Evolutionary conservation across 129 eudicot genomes (phyloP).

Genomic region (Mikania micrantha): DNA sequence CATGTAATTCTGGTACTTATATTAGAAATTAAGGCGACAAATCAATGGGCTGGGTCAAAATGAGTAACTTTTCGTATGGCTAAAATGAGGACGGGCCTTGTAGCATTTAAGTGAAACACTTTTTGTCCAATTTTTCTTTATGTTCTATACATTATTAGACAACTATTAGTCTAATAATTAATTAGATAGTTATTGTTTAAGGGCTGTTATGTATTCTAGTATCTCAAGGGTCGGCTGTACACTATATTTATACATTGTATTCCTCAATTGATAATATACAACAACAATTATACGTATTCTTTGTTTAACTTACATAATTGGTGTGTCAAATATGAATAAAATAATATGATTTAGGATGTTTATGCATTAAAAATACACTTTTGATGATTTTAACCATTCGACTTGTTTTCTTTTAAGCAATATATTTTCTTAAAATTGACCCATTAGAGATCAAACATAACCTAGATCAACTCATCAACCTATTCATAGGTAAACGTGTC

Average conservation of each 20-base stretch:
- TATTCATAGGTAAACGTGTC: neutral
- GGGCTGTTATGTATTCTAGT: no score
- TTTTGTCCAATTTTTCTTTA: neutral
- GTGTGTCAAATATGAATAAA: neutral
- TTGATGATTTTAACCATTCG: neutral
- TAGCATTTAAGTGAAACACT: neutral
- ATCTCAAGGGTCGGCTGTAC: no score
- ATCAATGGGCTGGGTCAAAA: neutral
- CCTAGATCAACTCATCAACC: neutral
- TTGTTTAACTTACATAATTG: no score
- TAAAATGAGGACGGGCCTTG: neutral
- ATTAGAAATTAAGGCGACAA: neutral
- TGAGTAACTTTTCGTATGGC: neutral
- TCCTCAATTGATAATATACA: no score
- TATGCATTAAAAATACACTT: neutral
- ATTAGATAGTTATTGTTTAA: no score
- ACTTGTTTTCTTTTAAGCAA: neutral
- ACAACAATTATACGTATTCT: no score
- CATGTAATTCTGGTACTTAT: slow-evolving; percentile 1
- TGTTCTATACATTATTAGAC: no score
- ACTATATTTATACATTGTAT: no score
- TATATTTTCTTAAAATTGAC: neutral
- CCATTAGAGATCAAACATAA: neutral
- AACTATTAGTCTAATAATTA: no score
- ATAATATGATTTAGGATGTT: neutral